Conservation (phyloP, 2,329 filamentous ascomycete genomes). For the Chaetomium sp. region DNA sequence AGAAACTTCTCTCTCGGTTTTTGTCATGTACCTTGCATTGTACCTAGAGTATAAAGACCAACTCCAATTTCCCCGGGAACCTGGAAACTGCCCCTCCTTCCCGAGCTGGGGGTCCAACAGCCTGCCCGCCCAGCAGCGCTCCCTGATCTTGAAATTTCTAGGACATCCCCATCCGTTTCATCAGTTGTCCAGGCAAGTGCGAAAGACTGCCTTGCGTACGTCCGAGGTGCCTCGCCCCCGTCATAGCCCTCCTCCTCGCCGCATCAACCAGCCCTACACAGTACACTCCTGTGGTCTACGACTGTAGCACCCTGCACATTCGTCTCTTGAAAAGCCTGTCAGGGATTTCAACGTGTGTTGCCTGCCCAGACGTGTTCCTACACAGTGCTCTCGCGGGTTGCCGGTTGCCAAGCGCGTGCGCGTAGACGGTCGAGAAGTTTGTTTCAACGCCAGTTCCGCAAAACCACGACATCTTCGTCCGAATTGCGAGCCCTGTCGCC, state of each 20-base stretch:
- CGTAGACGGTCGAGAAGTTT: slow-evolving; percentile 29
- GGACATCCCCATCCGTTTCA: slow-evolving; percentile 2
- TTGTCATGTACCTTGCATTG: slow-evolving; percentile 38
- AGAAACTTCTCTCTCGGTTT: slow-evolving; percentile 28
- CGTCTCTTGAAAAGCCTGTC: slow-evolving; percentile 5
- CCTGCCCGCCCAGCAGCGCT: slow-evolving; percentile 44
- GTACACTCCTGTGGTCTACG: background rate
- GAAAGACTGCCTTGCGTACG: slow-evolving; percentile 7
- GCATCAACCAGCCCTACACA: background rate
- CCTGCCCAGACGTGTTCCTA: slow-evolving; percentile 14
- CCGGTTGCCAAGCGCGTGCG: slow-evolving; percentile 27
- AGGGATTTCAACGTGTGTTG: background rate
- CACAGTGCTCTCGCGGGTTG: slow-evolving; percentile 14
- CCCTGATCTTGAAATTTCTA: slow-evolving; percentile 12
- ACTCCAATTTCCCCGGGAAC: slow-evolving; percentile 41
- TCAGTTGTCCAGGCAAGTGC: slow-evolving; percentile 1
- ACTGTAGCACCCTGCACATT: slow-evolving; percentile 5
- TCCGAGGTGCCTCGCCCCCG: background rate
- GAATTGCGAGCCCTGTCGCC: slow-evolving; percentile 21
- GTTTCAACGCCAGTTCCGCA: slow-evolving; percentile 24
- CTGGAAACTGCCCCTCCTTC: slow-evolving; percentile 41
- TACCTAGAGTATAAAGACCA: slow-evolving; percentile 41
- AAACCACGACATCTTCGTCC: slow-evolving; percentile 21
- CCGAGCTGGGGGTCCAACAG: slow-evolving; percentile 46
- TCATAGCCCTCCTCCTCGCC: background rate